Base-by-base conservation (phyloP, 2,329 filamentous ascomycete genomes). In the Aspergillus oerlinghausenensis region DNA sequence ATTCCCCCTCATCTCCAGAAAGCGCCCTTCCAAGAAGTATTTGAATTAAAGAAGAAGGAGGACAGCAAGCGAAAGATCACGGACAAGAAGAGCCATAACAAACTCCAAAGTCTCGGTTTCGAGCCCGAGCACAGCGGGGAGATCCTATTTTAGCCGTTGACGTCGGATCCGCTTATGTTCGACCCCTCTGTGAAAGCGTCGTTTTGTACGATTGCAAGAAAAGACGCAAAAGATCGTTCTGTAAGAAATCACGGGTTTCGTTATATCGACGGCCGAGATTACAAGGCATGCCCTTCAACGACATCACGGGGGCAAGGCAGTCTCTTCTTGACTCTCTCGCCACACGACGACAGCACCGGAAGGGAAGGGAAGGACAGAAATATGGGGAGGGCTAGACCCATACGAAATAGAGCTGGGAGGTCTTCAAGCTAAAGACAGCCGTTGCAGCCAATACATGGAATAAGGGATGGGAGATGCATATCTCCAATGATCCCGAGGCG, bases 91-190 rank as follows among this genome's bases (percentile, higher is more conserved):
- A 83, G 86, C 69, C 72, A 88, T 60, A 85, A 82, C 78, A 89
- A 89, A 76, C 78, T 95, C 58, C 84, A 86, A 19, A 85, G 84
- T 43, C 80, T 94, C 49, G 93, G 93, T 1, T 97, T 97, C 67
- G 92, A 96, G 75, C 89, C 89, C 28, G 92, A 96, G 77, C 89
- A 88, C 63, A 80, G 86, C 57, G 90, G 88, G 17, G 90, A 94
- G 72, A 82, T 88, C 42, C 73, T 93, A 35, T 80, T 90, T 64
- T 91, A 76, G 80, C 51, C 35, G 28, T 49, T n/a, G n/a, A 19
- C 23, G 21, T 9, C 9, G 32, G 43, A 47, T 48, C 25, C 29
- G 55, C 51, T 29, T 56, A 51, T 54, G 19, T 50, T 55, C 51
- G 29, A 55, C 42, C 21, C 38, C 51, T 49, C 43, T 26, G 23